Percentiles rank a stretch among this genome's conserved stretches.
These are phyloP conservation scores for Phycomyces blakesleeanus DNA, from an alignment of 192 early-diverging fungal species.

Conservation along the genomic window DNA sequence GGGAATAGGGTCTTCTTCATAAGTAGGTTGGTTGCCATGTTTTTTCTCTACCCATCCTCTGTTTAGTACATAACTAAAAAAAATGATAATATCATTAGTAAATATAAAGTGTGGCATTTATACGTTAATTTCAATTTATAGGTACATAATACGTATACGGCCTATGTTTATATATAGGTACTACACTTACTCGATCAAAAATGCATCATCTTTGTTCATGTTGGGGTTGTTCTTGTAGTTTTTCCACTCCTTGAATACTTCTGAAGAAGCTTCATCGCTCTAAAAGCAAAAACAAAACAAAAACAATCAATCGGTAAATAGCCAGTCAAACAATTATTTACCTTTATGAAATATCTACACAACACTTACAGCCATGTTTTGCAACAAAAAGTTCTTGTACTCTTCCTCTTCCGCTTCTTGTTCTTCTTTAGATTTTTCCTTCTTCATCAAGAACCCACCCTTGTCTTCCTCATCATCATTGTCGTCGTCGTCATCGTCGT, in stretches of 20 bases:
- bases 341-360: too few species aligned
- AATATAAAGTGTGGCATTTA: too few species aligned
- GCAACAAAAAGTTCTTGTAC: slow-evolving; percentile 84
- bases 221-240: slow-evolving; percentile 50
- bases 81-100: neutral
- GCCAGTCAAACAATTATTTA: too few species aligned
- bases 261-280: slow-evolving; percentile 43
- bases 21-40: slow-evolving; percentile 53
- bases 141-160: too few species aligned
- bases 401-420: slow-evolving; percentile 80
- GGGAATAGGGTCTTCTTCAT: slow-evolving; percentile 52
- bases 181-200: slow-evolving; percentile 75
- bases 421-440: slow-evolving; percentile 74
- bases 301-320: neutral
- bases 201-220: slow-evolving; percentile 51
- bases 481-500: slow-evolving; percentile 49
- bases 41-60: slow-evolving; percentile 91
- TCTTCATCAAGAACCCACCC: slow-evolving; percentile 67
- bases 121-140: too few species aligned
- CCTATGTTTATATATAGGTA: too few species aligned
- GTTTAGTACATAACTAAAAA: slow-evolving; percentile 78
- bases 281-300: slow-evolving; percentile 3
- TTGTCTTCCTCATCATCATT: slow-evolving; percentile 48
- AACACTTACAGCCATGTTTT: slow-evolving; percentile 56
- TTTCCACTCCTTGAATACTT: slow-evolving; percentile 60